A percentile compares a stretch with the other conserved stretches of the same genome.
Evolutionary conservation across 1,284 basidiomycete species (phyloP).

Genomic region (Ustilago trichophora): DNA sequence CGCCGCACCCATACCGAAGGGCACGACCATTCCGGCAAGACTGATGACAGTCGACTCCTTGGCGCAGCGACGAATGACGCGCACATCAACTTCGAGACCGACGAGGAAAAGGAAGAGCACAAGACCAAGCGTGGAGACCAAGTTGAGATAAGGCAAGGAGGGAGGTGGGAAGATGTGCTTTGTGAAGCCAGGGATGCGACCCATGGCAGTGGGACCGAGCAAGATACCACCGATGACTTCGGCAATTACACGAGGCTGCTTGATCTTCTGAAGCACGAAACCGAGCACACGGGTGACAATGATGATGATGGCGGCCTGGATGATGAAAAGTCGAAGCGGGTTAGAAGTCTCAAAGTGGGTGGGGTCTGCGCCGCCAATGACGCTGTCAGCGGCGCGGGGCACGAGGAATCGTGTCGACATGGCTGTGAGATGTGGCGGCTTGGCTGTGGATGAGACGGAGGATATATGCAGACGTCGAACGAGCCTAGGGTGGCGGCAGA

Average conservation of each 20-base stretch:
- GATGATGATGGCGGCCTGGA: constrained; percentile 74
- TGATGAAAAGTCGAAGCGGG: constrained; percentile 83
- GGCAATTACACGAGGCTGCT: constrained; percentile 85
- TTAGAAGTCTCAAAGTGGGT: constrained; percentile 72
- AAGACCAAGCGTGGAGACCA: constrained; percentile 87
- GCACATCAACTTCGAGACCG: constrained; percentile 86
- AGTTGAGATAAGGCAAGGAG: constrained; percentile 80
- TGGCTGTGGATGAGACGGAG: not conserved
- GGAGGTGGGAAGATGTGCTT: constrained; percentile 60
- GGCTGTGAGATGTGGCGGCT: not conserved
- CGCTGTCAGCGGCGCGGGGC: constrained; percentile 49
- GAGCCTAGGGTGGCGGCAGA: no score
- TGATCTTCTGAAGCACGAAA: constrained; percentile 74
- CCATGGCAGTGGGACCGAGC: constrained; percentile 68
- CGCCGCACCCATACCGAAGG: constrained; percentile 85
- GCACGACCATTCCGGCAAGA: constrained; percentile 75
- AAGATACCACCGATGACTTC: constrained; percentile 86
- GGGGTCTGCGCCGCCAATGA: constrained; percentile 77
- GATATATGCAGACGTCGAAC: no score
- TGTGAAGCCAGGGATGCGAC: constrained; percentile 61
- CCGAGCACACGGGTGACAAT: constrained; percentile 77
- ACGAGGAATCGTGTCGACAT: constrained; percentile 26
- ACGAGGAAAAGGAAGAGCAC: constrained; percentile 78
- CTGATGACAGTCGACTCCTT: constrained; percentile 69
- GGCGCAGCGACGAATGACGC: constrained; percentile 73